These are phyloP conservation scores for Rhododendron molle DNA, from an alignment of 148 eudicot genomes.

Conservation along the genomic window DNA sequence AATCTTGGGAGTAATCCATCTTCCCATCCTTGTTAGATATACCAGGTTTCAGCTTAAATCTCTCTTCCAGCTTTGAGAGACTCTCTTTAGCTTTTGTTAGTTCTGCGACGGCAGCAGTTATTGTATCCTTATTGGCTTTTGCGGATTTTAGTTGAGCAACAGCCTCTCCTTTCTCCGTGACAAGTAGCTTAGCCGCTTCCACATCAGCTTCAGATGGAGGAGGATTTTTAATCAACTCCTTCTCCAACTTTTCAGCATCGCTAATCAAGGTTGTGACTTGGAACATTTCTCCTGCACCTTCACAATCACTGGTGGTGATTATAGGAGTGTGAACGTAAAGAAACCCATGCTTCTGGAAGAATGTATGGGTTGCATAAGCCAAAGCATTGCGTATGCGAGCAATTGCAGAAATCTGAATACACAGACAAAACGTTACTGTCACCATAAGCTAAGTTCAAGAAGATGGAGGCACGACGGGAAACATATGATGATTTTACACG, in stretches of 20 bases:
- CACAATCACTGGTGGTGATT: conserved; percentile 96
- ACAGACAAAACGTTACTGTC: neutral
- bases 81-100: conserved; percentile 68
- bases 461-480: neutral
- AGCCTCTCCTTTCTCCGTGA: conserved; percentile 61
- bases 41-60: conserved; percentile 66
- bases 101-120: conserved; percentile 59
- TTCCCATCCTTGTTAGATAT: conserved; percentile 89
- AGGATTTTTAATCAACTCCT: conserved; percentile 69
- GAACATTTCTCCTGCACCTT: conserved; percentile 99
- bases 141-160: conserved; percentile 61
- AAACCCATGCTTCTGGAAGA: conserved; percentile 79
- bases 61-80: conserved; percentile 55
- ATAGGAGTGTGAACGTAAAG: conserved; percentile 85
- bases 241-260: conserved; percentile 72
- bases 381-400: conserved; percentile 87
- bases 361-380: conserved; percentile 89
- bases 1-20: conserved; percentile 74
- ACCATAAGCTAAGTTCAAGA: neutral
- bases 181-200: conserved; percentile 56
- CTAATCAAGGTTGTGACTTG: conserved; percentile 85
- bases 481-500: neutral
- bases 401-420: conserved; percentile 70
- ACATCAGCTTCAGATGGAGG: conserved; percentile 68
- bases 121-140: conserved; percentile 64